Evolutionary conservation across 306 rosid genomes (phyloP), one percentile per base, ranked within the genome.

Genomic region (Lupinus albus): DNA sequence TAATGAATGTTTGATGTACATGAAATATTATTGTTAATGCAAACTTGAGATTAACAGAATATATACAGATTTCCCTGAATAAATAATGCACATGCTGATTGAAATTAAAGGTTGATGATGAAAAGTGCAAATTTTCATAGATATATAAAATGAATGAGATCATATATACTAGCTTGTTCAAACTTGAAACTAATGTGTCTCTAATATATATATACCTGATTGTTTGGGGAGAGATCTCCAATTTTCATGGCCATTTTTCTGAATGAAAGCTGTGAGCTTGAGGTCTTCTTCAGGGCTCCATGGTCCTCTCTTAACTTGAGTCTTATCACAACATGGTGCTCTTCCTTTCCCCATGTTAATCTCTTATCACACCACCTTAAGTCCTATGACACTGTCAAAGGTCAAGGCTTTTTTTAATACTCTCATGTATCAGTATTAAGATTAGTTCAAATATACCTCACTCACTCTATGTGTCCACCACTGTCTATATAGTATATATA

Each of bases 171-270:
- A 16, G 53, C 2, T 21, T 16, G 36, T 44, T 53, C 10, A 33
- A 61, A 77, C 41, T 45, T 25, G 28, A 25, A 25, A 25, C 3
- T 25, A 25, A 25, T 25, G 25, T 20, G 1, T 20, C 25, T 20
- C 25, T 1, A 2, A 20, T 20, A 2, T 0, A 39, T 0, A 25
- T 25, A 13, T 71, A 93, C 98, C 98, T n/a, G 98, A 86, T 84
- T 81, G 97, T 71, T 79, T 89, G 5, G 98, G 98, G 71, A 93
- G 98, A 67, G 97, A 76, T 50, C 98, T 81, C 98, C 98, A 93
- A 67, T 93, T 93, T n/a, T 84, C 88, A 82, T 93, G 98, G 75
- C 98, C 98, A 81, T 83, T 57, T 55, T 79, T 88, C 78, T 89
- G 98, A 42, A 93, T 82, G 85, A 89, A 93, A 76, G 85, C 81